phyloP scores from a whole-genome alignment of 192 early-diverging fungal genomes.

The Umbelopsis vinacea region DNA sequence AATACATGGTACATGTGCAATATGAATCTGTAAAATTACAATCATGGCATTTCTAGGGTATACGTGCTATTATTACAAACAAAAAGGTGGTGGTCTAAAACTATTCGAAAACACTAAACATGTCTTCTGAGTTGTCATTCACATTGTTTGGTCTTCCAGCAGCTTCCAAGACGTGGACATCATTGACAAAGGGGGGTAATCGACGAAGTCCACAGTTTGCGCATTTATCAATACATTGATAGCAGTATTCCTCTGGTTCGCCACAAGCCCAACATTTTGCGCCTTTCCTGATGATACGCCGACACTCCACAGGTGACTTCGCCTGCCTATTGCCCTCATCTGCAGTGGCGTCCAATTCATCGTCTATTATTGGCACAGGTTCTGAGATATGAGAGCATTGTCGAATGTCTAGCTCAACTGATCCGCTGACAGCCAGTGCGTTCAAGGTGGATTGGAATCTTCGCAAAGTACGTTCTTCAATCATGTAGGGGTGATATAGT shows the following conservation, averaged over 20 bases:
- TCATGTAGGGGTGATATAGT: conserved; percentile 53
- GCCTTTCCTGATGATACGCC: conserved; percentile 37
- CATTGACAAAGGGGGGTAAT: conserved; percentile 45
- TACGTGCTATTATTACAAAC: not conserved
- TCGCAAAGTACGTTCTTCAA: conserved; percentile 30
- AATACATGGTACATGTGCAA: too few species aligned
- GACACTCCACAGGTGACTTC: conserved; percentile 19
- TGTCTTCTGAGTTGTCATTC: conserved; percentile 16
- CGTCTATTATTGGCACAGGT: conserved; percentile 28
- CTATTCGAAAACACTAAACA: conserved; percentile 36
- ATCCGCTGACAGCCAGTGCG: conserved; percentile 21
- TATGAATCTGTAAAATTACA: not conserved
- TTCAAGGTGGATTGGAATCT: conserved; percentile 32
- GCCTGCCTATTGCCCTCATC: not conserved
- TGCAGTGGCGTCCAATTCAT: not conserved
- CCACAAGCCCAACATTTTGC: conserved; percentile 45
- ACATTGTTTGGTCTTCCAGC: conserved; percentile 6
- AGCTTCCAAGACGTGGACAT: conserved; percentile 30
- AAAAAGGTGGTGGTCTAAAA: not conserved
- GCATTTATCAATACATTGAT: conserved; percentile 40
- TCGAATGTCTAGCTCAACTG: conserved; percentile 37
- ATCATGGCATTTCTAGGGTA: not conserved
- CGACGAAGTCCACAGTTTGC: conserved; percentile 30
- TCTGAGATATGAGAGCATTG: conserved; percentile 38
- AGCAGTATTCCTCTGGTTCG: conserved; percentile 39